phyloP scores from a whole-genome alignment of 768 basidiomycete species.

The Leccinum subgranulosum region DNA sequence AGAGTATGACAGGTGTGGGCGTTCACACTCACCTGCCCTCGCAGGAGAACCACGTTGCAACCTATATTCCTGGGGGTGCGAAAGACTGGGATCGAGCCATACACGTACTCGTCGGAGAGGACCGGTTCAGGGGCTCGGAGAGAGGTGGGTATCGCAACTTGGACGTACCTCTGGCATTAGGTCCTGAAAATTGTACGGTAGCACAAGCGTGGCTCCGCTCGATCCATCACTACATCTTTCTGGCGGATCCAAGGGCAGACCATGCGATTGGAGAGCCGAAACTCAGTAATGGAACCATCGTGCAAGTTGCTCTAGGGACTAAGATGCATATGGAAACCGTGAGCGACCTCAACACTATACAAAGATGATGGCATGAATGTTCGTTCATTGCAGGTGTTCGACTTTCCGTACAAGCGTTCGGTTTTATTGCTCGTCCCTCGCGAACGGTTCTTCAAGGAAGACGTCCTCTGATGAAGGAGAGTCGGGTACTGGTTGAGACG shows the following conservation, averaged over 20 bases:
- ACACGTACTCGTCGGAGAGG: slow-evolving; percentile 47
- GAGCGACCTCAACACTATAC: not conserved
- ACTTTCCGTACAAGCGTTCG: slow-evolving; percentile 27
- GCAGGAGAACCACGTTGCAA: slow-evolving; percentile 20
- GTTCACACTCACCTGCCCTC: not conserved
- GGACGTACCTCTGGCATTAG: not conserved
- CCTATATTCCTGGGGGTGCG: slow-evolving; percentile 26
- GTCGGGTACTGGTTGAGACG: not conserved
- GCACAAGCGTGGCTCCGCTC: slow-evolving; percentile 24
- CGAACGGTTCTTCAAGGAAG: slow-evolving; percentile 24
- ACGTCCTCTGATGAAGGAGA: slow-evolving; percentile 11
- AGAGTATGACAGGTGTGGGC: too few relatives aligned
- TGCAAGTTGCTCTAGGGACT: slow-evolving; percentile 24
- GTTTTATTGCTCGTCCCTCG: slow-evolving; percentile 10
- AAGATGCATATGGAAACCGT: slow-evolving; percentile 24
- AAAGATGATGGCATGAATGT: not conserved
- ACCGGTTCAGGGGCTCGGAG: slow-evolving; percentile 41
- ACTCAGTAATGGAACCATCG: slow-evolving; percentile 26
- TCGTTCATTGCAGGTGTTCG: slow-evolving; percentile 17
- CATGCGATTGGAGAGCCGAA: slow-evolving; percentile 43
- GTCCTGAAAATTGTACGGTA: slow-evolving; percentile 1
- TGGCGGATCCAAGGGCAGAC: slow-evolving; percentile 41
- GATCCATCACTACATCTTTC: slow-evolving; percentile 42
- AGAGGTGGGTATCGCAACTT: slow-evolving; percentile 34
- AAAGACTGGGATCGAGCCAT: slow-evolving; percentile 36